Conservation (phyloP, 768 basidiomycete genomes). For the Mycena haematopus region DNA sequence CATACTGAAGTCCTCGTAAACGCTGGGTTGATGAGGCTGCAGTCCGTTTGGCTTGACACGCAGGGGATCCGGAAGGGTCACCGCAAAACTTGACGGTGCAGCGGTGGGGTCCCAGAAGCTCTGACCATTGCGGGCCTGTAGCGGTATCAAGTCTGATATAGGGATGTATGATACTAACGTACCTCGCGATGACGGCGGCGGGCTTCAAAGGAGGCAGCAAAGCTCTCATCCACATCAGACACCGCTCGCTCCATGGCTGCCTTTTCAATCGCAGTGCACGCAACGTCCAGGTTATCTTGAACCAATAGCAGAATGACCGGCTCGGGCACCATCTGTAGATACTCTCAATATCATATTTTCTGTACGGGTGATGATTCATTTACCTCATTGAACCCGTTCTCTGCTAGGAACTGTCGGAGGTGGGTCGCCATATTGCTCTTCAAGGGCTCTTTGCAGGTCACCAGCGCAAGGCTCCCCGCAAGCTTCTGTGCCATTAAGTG, state of each 20-base stretch:
- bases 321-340: conserved; percentile 74
- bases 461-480: conserved; percentile 93
- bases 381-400: conserved; percentile 91
- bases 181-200: conserved; percentile 90
- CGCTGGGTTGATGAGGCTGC: conserved; percentile 78
- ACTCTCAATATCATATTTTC: conserved; percentile 11
- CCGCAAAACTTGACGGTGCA: conserved; percentile 69
- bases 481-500: conserved; percentile 97
- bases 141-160: conserved; percentile 19
- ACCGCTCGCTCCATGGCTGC: conserved; percentile 97
- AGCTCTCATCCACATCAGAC: conserved; percentile 90
- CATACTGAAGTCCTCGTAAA: conserved; percentile 94
- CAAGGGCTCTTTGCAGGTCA: conserved; percentile 97
- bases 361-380: conserved; percentile 1
- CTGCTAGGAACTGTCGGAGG: conserved; percentile 80
- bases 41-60: conserved; percentile 86
- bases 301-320: conserved; percentile 81
- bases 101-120: conserved; percentile 91
- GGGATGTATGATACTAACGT: conserved; percentile 30
- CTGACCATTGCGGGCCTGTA: conserved; percentile 68
- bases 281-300: conserved; percentile 90
- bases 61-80: conserved; percentile 84
- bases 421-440: conserved; percentile 91
- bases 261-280: conserved; percentile 94
- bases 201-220: conserved; percentile 80